These are phyloP conservation scores for Podila minutissima DNA, from an alignment of 192 early-diverging fungal species.

Conservation along the genomic window DNA sequence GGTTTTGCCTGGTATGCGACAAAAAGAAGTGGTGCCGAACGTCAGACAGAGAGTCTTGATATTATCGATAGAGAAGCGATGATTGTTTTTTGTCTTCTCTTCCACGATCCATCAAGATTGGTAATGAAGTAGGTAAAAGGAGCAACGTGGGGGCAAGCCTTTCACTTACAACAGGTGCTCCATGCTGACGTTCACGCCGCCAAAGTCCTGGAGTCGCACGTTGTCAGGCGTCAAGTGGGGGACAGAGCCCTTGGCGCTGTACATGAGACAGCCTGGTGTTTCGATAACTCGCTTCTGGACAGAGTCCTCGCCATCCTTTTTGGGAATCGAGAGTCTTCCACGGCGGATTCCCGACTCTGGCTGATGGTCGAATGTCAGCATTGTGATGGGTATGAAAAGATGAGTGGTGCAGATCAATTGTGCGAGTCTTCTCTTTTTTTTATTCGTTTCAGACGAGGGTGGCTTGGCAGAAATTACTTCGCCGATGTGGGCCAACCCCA, in stretches of 20 bases:
- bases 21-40: background rate
- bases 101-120: too few species aligned
- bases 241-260: constrained; percentile 61
- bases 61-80: background rate
- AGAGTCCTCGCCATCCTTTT: background rate
- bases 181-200: constrained; percentile 55
- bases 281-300: constrained; percentile 29
- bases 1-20: constrained; percentile 24
- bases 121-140: too few species aligned
- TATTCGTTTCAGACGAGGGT: background rate
- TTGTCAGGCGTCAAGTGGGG: constrained; percentile 66
- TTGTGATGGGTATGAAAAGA: background rate
- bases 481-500: background rate
- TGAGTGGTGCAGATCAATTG: background rate
- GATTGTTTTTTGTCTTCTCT: too few species aligned
- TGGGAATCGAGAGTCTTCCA: constrained; percentile 12
- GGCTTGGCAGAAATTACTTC: background rate
- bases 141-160: too few species aligned
- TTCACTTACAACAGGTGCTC: constrained; percentile 57
- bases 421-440: constrained; percentile 6
- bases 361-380: constrained; percentile 16
- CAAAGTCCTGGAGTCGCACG: constrained; percentile 49
- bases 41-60: background rate
- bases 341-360: constrained; percentile 2
- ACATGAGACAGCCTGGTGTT: constrained; percentile 65